These are phyloP conservation scores for Boechera divaricarpa DNA, from an alignment of 345 rosid species.

Conservation along the genomic window DNA sequence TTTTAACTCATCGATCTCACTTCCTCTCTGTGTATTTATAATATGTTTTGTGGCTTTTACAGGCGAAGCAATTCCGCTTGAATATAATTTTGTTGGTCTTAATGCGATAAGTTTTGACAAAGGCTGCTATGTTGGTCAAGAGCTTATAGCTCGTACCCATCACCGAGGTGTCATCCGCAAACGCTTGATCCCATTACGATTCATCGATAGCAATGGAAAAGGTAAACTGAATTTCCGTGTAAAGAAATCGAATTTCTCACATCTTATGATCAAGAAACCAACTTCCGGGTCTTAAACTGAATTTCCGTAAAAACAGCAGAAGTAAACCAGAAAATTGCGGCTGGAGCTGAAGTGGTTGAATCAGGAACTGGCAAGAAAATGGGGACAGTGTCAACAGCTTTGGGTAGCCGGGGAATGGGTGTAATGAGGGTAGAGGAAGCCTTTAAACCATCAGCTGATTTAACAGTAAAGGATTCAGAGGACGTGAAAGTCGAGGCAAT, in stretches of 20 bases:
- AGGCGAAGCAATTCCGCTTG: constrained; percentile 96
- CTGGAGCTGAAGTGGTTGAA: constrained; percentile 71
- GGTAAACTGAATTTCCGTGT: constrained; percentile 45
- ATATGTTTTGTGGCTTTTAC: constrained; percentile 20
- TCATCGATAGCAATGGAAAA: constrained; percentile 58
- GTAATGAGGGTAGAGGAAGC: constrained; percentile 73
- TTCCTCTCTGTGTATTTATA: neutral
- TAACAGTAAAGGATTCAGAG: constrained; percentile 58
- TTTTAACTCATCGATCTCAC: neutral
- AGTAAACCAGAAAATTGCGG: constrained; percentile 56
- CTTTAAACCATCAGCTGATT: constrained; percentile 50
- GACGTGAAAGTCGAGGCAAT: constrained; percentile 66
- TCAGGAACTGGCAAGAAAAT: constrained; percentile 65
- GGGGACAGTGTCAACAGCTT: constrained; percentile 72
- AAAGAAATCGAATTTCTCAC: neutral
- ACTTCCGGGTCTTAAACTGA: neutral
- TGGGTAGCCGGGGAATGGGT: constrained; percentile 80
- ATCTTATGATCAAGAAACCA: constrained; percentile 4
- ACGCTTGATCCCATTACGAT: constrained; percentile 75
- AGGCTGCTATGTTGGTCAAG: constrained; percentile 98
- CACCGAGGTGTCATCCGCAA: constrained; percentile 87
- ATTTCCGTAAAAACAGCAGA: constrained; percentile 45
- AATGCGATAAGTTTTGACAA: constrained; percentile 94
- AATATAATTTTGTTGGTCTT: constrained; percentile 82
- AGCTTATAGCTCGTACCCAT: constrained; percentile 91